phyloP scores from a whole-genome alignment of 2,329 filamentous ascomycete genomes.

The Penicillium sp. region DNA sequence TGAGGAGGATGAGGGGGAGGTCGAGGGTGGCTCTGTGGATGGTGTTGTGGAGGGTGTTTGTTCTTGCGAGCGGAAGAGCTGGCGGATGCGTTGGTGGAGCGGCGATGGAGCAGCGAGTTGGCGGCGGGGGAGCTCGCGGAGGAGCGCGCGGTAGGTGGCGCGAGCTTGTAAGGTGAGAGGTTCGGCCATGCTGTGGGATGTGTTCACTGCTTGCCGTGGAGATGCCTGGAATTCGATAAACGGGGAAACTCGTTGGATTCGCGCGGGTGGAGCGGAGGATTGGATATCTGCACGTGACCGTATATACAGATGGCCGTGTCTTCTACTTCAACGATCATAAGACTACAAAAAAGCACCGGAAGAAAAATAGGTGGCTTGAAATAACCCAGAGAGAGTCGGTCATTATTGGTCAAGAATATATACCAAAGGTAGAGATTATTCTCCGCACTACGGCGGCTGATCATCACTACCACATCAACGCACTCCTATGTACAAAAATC shows the following conservation, averaged over 20 bases:
- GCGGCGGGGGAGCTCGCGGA: slow-evolving; percentile 82
- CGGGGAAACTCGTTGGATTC: no score
- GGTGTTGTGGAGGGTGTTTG: slow-evolving; percentile 26
- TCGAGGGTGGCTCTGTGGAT: slow-evolving; percentile 2
- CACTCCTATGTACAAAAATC: slow-evolving; percentile 21
- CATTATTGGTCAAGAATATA: slow-evolving; percentile 9
- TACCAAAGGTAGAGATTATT: slow-evolving; percentile 13
- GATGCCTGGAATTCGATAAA: no score
- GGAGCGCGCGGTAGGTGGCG: slow-evolving; percentile 79
- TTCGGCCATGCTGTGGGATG: slow-evolving; percentile 22
- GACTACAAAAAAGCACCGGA: no score
- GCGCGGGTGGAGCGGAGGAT: neutral
- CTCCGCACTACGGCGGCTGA: slow-evolving; percentile 6
- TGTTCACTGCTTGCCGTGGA: neutral
- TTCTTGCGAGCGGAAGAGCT: slow-evolving; percentile 52
- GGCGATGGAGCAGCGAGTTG: slow-evolving; percentile 62
- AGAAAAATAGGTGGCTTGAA: no score
- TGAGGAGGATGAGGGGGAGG: neutral
- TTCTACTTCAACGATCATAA: neutral
- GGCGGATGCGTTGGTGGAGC: slow-evolving; percentile 67
- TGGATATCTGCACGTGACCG: slow-evolving; percentile 9
- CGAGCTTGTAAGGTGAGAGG: slow-evolving; percentile 50
- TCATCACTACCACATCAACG: slow-evolving; percentile 10
- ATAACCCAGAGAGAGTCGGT: neutral
- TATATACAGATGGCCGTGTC: neutral